Evolutionary conservation across 345 rosid genomes (phyloP).

Genomic region (Microcos paniculata): DNA sequence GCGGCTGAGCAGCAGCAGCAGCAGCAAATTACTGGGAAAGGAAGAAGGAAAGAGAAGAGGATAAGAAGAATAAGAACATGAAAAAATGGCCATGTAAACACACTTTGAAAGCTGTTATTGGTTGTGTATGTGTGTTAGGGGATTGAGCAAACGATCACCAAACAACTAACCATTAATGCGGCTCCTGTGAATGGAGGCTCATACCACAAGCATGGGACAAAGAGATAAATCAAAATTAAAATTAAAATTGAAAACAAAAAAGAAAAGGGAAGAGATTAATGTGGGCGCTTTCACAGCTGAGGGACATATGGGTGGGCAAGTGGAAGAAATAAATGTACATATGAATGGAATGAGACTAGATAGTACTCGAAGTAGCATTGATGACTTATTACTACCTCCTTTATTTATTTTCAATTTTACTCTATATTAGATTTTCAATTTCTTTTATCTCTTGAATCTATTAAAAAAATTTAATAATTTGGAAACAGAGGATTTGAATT

Average conservation of each 20-base stretch:
- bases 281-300: constrained; percentile 5
- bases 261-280: constrained; percentile 9
- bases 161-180: constrained; percentile 42
- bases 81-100: background rate
- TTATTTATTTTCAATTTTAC: background rate
- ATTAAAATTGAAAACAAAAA: background rate
- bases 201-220: constrained; percentile 10
- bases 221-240: background rate
- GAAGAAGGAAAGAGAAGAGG: background rate
- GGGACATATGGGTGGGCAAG: constrained; percentile 30
- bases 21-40: no score
- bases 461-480: no score
- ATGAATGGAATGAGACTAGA: background rate
- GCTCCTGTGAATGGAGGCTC: constrained; percentile 6
- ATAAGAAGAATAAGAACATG: background rate
- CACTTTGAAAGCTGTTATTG: background rate
- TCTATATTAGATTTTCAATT: no score
- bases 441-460: no score
- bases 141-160: constrained; percentile 27
- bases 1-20: background rate
- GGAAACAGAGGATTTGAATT: no score
- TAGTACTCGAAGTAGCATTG: background rate
- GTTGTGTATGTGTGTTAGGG: background rate
- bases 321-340: constrained; percentile 38
- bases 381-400: background rate